These are phyloP conservation scores for Inga laurina DNA, from an alignment of 306 rosid genomes.

Conservation along the genomic window DNA sequence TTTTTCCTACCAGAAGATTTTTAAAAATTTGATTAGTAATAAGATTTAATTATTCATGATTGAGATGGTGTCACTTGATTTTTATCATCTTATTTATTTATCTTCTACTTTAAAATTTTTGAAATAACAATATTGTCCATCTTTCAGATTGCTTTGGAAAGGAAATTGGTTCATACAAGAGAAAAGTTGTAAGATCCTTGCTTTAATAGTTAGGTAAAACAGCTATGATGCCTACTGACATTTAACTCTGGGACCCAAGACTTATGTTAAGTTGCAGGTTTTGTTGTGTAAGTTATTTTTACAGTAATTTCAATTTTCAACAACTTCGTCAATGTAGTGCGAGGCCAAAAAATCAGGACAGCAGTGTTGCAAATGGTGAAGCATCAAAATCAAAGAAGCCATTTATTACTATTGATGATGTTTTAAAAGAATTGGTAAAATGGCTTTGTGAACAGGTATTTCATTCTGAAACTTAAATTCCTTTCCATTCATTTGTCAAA, in stretches of 20 bases:
- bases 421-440: conserved; percentile 83
- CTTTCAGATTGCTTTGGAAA: conserved; percentile 92
- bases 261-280: conserved; percentile 10
- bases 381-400: conserved; percentile 72
- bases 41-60: not conserved
- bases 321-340: conserved; percentile 54
- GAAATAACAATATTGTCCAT: conserved; percentile 26
- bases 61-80: conserved; percentile 11
- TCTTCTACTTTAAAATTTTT: conserved; percentile 15
- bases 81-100: not conserved
- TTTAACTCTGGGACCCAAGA: conserved; percentile 17
- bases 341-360: conserved; percentile 68
- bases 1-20: not conserved
- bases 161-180: conserved; percentile 98
- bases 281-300: conserved; percentile 27
- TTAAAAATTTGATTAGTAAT: not conserved
- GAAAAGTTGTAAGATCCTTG: conserved; percentile 97
- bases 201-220: conserved; percentile 75
- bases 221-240: conserved; percentile 12
- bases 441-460: conserved; percentile 99
- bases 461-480: conserved; percentile 10
- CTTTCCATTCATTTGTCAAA: not conserved
- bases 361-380: conserved; percentile 59
- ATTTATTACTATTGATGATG: conserved; percentile 71
- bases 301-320: conserved; percentile 6